Conservation (phyloP, 106 monocot genomes). For the Dendrobium officinale region DNA sequence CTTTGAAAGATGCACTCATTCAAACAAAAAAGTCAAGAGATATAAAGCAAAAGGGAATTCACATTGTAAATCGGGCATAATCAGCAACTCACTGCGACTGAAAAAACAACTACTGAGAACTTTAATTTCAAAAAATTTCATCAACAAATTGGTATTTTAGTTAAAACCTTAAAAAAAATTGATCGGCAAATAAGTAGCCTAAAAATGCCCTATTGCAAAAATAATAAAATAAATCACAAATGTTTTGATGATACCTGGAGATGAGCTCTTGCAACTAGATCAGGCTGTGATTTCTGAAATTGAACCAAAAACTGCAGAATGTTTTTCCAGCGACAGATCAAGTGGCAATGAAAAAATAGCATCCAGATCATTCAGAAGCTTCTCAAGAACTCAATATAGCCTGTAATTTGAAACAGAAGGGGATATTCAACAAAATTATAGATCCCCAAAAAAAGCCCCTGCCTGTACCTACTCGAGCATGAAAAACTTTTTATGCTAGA, state of each 20-base stretch:
- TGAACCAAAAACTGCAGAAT: slow-evolving; percentile 59
- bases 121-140: background rate
- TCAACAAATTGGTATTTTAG: background rate
- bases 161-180: background rate
- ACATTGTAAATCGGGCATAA: too few species aligned
- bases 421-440: background rate
- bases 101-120: background rate
- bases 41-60: background rate
- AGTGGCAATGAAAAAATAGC: slow-evolving; percentile 56
- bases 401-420: slow-evolving; percentile 34
- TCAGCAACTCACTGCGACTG: background rate
- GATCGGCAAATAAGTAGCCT: background rate
- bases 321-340: slow-evolving; percentile 59
- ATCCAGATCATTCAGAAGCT: slow-evolving; percentile 82
- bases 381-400: slow-evolving; percentile 80
- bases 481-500: background rate
- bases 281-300: slow-evolving; percentile 80
- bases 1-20: too few species aligned
- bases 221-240: slow-evolving; percentile 1
- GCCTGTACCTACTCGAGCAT: background rate
- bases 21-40: too few species aligned
- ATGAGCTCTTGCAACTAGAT: slow-evolving; percentile 91
- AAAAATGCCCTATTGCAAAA: background rate
- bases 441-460: background rate
- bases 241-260: slow-evolving; percentile 52